These are phyloP conservation scores for Termitomyces sp. DNA, from an alignment of 768 basidiomycete species.

Conservation along the genomic window DNA sequence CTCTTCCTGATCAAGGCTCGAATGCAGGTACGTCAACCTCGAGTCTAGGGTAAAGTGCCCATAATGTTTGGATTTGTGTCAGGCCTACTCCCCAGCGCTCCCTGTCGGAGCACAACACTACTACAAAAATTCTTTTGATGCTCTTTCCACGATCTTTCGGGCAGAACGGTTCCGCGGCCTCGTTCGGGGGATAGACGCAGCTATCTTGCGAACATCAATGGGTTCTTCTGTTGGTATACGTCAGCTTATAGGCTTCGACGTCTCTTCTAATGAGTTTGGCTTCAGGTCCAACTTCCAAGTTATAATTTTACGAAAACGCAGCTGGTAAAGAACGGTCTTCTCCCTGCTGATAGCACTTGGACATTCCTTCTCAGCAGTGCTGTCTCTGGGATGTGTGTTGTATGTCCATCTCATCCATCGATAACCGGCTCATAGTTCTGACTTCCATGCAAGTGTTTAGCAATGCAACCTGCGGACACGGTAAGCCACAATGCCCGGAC, in stretches of 20 bases:
- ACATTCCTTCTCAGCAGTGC: constrained; percentile 87
- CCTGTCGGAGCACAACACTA: constrained; percentile 94
- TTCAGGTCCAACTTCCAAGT: constrained; percentile 87
- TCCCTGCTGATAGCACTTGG: constrained; percentile 76
- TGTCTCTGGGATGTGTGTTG: constrained; percentile 89
- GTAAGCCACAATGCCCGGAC: constrained; percentile 24
- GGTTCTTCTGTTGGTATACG: constrained; percentile 66
- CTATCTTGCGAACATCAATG: constrained; percentile 91
- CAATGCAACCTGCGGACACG: constrained; percentile 95
- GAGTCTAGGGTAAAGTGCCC: not conserved
- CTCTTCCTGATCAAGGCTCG: constrained; percentile 95
- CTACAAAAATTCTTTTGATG: constrained; percentile 83
- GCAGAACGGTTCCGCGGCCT: constrained; percentile 80
- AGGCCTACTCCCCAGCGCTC: constrained; percentile 93
- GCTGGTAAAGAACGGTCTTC: constrained; percentile 61
- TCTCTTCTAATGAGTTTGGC: not conserved
- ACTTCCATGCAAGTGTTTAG: constrained; percentile 53
- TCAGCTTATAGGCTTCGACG: not conserved
- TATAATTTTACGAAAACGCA: constrained; percentile 92
- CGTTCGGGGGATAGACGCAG: constrained; percentile 88
- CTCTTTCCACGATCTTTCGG: constrained; percentile 72
- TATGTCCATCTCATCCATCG: constrained; percentile 34
- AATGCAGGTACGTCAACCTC: constrained; percentile 69
- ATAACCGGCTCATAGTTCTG: not conserved
- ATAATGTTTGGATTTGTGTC: not conserved